Evolutionary conservation across 75 land plant genomes (phyloP).

Genomic region (Chamaecyparis obtusa): DNA sequence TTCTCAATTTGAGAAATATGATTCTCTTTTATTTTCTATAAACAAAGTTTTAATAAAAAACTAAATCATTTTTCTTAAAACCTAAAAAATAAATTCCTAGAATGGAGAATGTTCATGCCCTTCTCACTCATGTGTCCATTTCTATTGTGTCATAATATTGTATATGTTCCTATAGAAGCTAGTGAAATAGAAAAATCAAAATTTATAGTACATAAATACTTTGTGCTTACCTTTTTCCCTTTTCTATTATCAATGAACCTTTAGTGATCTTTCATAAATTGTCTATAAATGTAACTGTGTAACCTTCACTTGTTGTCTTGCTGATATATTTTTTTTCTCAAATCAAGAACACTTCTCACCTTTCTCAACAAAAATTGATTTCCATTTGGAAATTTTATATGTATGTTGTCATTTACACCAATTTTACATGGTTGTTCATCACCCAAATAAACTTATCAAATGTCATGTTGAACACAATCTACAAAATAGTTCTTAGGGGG

Average conservation of each 20-base stretch:
- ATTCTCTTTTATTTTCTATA: constrained; percentile 20
- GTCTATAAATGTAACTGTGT: neutral
- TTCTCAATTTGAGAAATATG: neutral
- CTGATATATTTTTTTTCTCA: neutral
- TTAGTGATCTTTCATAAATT: neutral
- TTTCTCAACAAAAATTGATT: neutral
- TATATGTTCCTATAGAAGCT: neutral
- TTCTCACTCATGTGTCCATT: neutral
- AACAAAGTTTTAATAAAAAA: neutral
- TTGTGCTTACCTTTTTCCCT: neutral
- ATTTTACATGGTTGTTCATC: constrained; percentile 7
- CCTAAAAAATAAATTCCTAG: neutral
- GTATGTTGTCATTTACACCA: neutral
- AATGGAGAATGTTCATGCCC: neutral
- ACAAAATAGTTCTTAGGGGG: neutral
- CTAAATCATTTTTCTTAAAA: neutral
- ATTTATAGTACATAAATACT: neutral
- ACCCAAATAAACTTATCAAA: constrained; percentile 3
- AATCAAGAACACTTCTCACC: neutral
- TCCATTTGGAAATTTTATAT: neutral
- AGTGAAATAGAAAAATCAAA: neutral
- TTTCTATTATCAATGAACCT: neutral
- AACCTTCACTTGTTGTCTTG: neutral
- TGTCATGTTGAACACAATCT: neutral
- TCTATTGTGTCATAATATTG: neutral